Conservation (phyloP, 2,329 filamentous ascomycete genomes). For the Scortechinia acanthostroma region DNA sequence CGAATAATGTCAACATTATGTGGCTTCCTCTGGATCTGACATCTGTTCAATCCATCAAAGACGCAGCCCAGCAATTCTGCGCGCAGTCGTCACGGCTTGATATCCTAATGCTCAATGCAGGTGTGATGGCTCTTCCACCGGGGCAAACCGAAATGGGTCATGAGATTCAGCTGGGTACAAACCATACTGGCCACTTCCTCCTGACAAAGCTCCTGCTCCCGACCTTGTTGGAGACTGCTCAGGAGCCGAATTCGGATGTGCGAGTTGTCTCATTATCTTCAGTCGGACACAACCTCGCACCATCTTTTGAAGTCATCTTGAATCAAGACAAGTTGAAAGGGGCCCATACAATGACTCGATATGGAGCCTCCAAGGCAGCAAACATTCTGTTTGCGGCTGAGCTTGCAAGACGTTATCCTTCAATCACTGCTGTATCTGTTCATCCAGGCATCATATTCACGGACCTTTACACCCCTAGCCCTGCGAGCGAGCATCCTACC, state of each 20-base stretch:
- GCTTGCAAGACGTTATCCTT: constrained; percentile 30
- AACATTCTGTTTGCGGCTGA: constrained; percentile 36
- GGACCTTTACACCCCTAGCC: constrained; percentile 2
- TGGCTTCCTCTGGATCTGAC: constrained; percentile 19
- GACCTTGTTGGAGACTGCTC: constrained; percentile 7
- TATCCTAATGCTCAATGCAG: constrained; percentile 17
- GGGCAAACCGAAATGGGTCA: constrained; percentile 13
- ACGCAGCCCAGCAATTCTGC: constrained; percentile 12
- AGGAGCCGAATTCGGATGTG: not conserved
- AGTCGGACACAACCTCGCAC: not conserved
- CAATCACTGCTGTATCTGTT: constrained; percentile 31
- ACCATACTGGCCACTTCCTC: constrained; percentile 15
- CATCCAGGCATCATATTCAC: constrained; percentile 35
- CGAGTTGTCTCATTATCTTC: not conserved
- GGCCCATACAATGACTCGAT: constrained; percentile 26
- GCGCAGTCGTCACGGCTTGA: constrained; percentile 15
- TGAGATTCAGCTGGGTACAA: constrained; percentile 18
- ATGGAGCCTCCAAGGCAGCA: constrained; percentile 40
- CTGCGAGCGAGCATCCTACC: not conserved
- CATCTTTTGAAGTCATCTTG: not conserved
- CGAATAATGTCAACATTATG: constrained; percentile 9
- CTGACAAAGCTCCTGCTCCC: constrained; percentile 10
- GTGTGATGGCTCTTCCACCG: constrained; percentile 5
- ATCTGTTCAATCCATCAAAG: constrained; percentile 17
- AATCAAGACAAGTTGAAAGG: too few species aligned